Evolutionary conservation across 2,329 filamentous ascomycete genomes (phyloP).

Genomic region (Colletotrichum shisoi): DNA sequence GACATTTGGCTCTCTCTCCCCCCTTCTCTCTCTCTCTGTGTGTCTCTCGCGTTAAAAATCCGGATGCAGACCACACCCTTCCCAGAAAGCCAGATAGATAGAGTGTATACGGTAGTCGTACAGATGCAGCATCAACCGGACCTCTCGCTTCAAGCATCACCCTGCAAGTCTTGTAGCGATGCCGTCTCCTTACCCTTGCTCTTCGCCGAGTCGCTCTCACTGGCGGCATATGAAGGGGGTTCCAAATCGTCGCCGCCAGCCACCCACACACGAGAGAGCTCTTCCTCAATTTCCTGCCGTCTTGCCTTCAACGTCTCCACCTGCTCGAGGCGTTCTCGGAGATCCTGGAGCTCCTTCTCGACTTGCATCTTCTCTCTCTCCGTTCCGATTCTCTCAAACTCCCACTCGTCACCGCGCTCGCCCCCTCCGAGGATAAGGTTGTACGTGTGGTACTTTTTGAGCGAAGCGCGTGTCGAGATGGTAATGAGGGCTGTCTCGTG

Average conservation of each 20-base stretch:
- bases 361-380: constrained; percentile 92
- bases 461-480: constrained; percentile 89
- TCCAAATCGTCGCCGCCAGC: constrained; percentile 59
- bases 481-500: constrained; percentile 78
- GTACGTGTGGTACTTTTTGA: constrained; percentile 95
- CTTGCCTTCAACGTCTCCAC: constrained; percentile 86
- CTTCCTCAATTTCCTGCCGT: constrained; percentile 80
- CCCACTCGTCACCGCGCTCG: constrained; percentile 84
- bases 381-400: constrained; percentile 92
- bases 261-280: constrained; percentile 73
- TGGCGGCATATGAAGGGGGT: constrained; percentile 56
- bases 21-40: too few relatives aligned
- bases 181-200: constrained; percentile 32
- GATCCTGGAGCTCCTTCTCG: constrained; percentile 86
- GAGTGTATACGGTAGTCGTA: constrained; percentile 23
- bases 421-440: constrained; percentile 86
- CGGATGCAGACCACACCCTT: constrained; percentile 6
- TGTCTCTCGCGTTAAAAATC: constrained; percentile 11
- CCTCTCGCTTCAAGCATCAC: constrained; percentile 22
- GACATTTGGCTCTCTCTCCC: constrained; percentile 1
- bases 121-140: background rate
- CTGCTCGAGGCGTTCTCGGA: constrained; percentile 79
- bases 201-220: constrained; percentile 37
- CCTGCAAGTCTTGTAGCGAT: constrained; percentile 25
- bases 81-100: constrained; percentile 1